Evolutionary conservation across 805 yeast genomes (phyloP).

Genomic region (Saturnispora quitensis): DNA sequence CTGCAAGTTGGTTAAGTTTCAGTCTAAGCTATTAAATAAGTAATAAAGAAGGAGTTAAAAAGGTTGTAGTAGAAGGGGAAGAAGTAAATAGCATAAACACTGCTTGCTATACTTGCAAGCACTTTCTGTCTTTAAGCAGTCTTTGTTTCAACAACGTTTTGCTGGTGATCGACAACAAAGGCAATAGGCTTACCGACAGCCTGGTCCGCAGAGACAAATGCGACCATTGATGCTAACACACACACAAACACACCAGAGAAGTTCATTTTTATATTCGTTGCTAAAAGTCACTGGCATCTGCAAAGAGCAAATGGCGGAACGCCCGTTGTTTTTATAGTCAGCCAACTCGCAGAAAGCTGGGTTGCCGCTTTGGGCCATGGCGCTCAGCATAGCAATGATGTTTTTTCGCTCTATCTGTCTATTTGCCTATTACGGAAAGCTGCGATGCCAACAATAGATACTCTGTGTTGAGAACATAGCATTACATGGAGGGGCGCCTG

Average conservation of each 20-base stretch:
- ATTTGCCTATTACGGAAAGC: not conserved
- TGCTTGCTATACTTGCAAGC: not conserved
- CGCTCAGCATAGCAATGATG: not conserved
- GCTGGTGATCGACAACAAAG: slow-evolving; percentile 13
- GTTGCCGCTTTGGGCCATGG: not conserved
- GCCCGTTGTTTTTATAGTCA: not conserved
- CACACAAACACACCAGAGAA: not conserved
- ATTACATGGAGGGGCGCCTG: too few relatives aligned
- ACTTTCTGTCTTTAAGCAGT: not conserved
- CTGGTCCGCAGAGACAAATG: slow-evolving; percentile 9
- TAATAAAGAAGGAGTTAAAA: too few relatives aligned
- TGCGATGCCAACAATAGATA: too few relatives aligned
- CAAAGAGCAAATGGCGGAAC: not conserved
- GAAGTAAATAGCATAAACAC: not conserved
- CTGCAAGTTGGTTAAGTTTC: not conserved
- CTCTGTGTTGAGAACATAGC: too few relatives aligned
- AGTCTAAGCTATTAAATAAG: not conserved
- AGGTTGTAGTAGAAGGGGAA: slow-evolving; percentile 5
- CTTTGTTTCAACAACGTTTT: slow-evolving; percentile 16
- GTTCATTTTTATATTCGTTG: slow-evolving; percentile 3
- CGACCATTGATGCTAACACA: slow-evolving; percentile 9
- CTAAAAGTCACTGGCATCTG: not conserved
- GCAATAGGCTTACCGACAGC: slow-evolving; percentile 12
- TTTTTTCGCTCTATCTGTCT: not conserved
- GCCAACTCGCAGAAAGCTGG: not conserved